Evolutionary conservation across 305 asterid genomes (phyloP).

Genomic region (Solanum hybrid): DNA sequence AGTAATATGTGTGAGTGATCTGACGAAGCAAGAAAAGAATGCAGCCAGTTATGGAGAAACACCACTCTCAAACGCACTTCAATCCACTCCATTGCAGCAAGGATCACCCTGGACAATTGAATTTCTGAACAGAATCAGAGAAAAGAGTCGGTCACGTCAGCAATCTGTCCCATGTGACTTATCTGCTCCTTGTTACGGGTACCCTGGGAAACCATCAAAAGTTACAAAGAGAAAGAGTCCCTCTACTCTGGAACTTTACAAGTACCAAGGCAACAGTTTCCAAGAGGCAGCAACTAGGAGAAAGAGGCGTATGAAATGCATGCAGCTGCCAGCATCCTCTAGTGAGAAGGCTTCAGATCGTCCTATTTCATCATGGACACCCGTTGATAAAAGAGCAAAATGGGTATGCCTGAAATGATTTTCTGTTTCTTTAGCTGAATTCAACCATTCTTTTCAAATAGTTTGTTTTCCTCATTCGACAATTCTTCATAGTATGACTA

Average conservation of each 20-base stretch:
- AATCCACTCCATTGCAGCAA: constrained; percentile 40
- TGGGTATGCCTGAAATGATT: constrained; percentile 38
- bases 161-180: constrained; percentile 46
- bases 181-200: constrained; percentile 41
- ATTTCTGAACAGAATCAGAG: constrained; percentile 83
- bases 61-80: constrained; percentile 66
- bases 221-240: constrained; percentile 72
- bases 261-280: constrained; percentile 51
- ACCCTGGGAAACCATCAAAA: constrained; percentile 38
- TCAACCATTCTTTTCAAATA: neutral
- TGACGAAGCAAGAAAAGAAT: constrained; percentile 27
- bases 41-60: constrained; percentile 36
- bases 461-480: constrained; percentile 9
- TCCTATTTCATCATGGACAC: constrained; percentile 47
- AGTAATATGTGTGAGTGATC: constrained; percentile 23
- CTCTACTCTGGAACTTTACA: constrained; percentile 66
- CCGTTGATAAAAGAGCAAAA: constrained; percentile 79
- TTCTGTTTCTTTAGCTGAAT: constrained; percentile 2
- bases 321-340: constrained; percentile 31
- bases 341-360: constrained; percentile 43
- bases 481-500: constrained; percentile 6
- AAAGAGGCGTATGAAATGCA: constrained; percentile 42
- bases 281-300: constrained; percentile 36
- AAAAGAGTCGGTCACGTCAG: constrained; percentile 66
- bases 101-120: constrained; percentile 94